Base-by-base conservation (phyloP, 2,329 filamentous ascomycete genomes). In the Paracoccidioides lutzii region DNA sequence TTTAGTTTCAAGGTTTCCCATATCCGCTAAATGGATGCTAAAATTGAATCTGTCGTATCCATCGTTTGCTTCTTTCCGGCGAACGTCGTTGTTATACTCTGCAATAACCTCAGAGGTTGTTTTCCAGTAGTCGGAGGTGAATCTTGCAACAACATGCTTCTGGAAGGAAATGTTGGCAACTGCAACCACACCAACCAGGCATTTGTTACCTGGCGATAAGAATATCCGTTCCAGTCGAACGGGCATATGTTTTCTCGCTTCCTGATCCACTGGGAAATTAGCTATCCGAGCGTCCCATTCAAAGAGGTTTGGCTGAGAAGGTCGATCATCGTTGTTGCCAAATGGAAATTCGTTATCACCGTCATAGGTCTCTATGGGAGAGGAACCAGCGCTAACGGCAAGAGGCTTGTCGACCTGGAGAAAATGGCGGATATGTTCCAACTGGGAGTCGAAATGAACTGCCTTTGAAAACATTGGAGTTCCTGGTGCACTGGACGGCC, bases 121-220 rank as follows among this genome's bases (percentile, higher is more conserved):
- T 78, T 95, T 95, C 93, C 93, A 98, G 73, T 95, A 93, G 70
- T 98, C 93, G 49, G 96, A 80, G 0, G 93, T 98, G 71, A 98
- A 98, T 52, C 93, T 83, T 69, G 89, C 91, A n/a, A 86, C 83
- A 54, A 98, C 88, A 5, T 78, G 71, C 73, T 98, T 98, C 54
- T 90, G 81, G 73, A 95, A 98, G 0, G 90, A 82, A 45, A 97
- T 72, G 71, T 98, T 98, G 67, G 85, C 83, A 28, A 95, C 90
- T 6, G 83, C 87, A 53, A 95, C 80, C 15, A 83, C 87, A 10
- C 93, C 93, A 52, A 95, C 78, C 61, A 98, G 74, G 1, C 80
- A 87, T 73, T 91, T 91, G 66, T 94, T 90, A 69, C 97, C 91
- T 2, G 80, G 75, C 0, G 93, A 96, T 49, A 97, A 75, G 79